Evolutionary conservation across 1,284 basidiomycete species (phyloP).

Genomic region (Coniophora puteana): DNA sequence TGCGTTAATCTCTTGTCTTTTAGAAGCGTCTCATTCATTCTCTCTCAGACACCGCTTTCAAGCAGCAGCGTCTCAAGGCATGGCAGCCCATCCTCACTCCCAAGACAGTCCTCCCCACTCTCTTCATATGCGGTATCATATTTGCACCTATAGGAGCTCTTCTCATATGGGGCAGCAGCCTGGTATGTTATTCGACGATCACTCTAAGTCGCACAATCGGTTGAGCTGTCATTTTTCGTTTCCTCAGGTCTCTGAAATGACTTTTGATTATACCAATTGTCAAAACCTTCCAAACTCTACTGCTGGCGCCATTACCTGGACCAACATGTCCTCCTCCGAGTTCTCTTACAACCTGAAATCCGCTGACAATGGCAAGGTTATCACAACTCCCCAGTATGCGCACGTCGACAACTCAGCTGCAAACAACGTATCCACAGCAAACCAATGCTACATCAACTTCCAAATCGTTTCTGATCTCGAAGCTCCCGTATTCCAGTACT

Average conservation of each 20-base stretch:
- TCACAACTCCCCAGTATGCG: conserved; percentile 60
- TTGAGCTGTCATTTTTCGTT: no score
- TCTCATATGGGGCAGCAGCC: conserved; percentile 83
- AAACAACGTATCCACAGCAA: conserved; percentile 34
- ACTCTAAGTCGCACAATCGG: no score
- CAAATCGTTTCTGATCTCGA: conserved; percentile 78
- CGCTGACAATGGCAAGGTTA: conserved; percentile 46
- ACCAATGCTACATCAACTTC: conserved; percentile 75
- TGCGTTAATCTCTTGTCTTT: conserved; percentile 37
- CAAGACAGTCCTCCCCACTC: conserved; percentile 92
- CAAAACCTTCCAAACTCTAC: conserved; percentile 58
- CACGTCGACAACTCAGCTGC: conserved; percentile 64
- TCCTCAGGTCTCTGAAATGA: conserved; percentile 83
- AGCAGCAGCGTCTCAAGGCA: conserved; percentile 98
- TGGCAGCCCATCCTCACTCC: conserved; percentile 99
- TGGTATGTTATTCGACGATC: conserved; percentile 39
- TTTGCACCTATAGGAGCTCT: conserved; percentile 97
- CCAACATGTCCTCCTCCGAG: conserved; percentile 62
- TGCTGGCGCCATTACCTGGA: conserved; percentile 35
- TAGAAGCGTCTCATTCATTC: conserved; percentile 21
- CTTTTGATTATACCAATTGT: conserved; percentile 94
- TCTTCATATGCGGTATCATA: conserved; percentile 92
- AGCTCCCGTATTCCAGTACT: conserved; percentile 88
- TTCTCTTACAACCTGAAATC: conserved; percentile 74
- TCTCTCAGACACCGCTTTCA: conserved; percentile 88